Percentiles rank a stretch among this genome's conserved stretches.
Conservation (phyloP, 305 asterid genomes). For the Galium porrigens region DNA sequence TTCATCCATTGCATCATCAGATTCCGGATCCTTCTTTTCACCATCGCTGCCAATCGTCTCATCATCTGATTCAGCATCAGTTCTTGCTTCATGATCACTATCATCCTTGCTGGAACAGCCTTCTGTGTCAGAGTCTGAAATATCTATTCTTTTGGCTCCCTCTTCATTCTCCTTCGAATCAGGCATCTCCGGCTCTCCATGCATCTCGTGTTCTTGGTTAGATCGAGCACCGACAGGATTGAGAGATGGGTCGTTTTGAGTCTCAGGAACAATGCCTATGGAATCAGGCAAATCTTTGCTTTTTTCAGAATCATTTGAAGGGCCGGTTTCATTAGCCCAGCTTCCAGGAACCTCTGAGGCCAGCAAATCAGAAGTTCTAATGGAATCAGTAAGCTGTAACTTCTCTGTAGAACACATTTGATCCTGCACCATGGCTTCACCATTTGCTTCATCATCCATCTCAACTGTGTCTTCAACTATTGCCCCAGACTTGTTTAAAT, state of each 20-base stretch:
- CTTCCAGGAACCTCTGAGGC: slow-evolving; percentile 86
- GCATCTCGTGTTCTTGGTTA: slow-evolving; percentile 38
- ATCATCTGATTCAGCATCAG: slow-evolving; percentile 38
- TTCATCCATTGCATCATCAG: slow-evolving; percentile 35
- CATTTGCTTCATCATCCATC: slow-evolving; percentile 28
- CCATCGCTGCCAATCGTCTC: slow-evolving; percentile 34
- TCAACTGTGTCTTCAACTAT: slow-evolving; percentile 37
- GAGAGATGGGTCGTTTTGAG: slow-evolving; percentile 39
- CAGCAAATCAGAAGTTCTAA: slow-evolving; percentile 58
- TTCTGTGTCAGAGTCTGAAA: slow-evolving; percentile 47
- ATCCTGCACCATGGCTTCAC: slow-evolving; percentile 23
- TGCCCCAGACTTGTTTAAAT: slow-evolving; percentile 31
- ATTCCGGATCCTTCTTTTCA: slow-evolving; percentile 15
- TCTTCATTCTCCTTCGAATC: slow-evolving; percentile 43
- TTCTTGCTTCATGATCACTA: slow-evolving; percentile 17
- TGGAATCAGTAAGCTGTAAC: slow-evolving; percentile 22
- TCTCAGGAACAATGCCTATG: slow-evolving; percentile 46
- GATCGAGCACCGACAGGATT: slow-evolving; percentile 27
- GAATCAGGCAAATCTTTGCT: slow-evolving; percentile 41
- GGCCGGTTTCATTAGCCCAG: slow-evolving; percentile 88
- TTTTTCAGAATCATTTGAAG: slow-evolving; percentile 52
- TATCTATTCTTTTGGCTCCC: slow-evolving; percentile 27
- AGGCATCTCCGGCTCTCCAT: slow-evolving; percentile 58
- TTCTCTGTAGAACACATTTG: slow-evolving; percentile 13
- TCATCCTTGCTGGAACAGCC: slow-evolving; percentile 32